Evolutionary conservation across 1,284 basidiomycete genomes (phyloP), one percentile per base, ranked within the genome.

Genomic region (Agroathelia rolfsii): DNA sequence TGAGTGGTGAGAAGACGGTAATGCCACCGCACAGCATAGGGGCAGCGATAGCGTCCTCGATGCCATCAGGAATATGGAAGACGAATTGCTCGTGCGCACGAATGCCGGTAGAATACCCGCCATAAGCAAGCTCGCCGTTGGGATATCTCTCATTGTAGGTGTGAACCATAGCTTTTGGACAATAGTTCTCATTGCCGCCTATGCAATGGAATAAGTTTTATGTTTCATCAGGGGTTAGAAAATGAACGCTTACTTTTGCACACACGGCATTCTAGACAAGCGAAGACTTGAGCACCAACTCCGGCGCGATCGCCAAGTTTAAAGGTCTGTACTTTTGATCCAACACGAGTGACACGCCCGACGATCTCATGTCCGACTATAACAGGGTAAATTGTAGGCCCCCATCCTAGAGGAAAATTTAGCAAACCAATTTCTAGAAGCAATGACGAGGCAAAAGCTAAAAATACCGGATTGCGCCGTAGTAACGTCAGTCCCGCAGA

Each of bases 11-110:
- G 58, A 63, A 81, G 24, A 75, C 66, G 6, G 79, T 82, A 14
- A 82, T 52, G 30, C 79, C 79, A 4, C 63, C 78, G 47, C 78
- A 82, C 19, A 76, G 50, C 67, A 72, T 68, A 5, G 66, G 60
- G 1, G 58, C 58, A 9, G 57, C 75, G 38, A 72, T 53, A n/a
- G n/a, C n/a, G n/a, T n/a, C n/a, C 37, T 68, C 66, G 3, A 68
- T 52, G 8, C 47, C 61, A 3, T 79, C 69, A 1, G 81, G 80
- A 32, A 86, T 70, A 10, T 69, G 65, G 56, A 83, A 81, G 26
- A 79, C 76, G 48, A 77, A 84, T 40, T 64, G 68, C 46, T 80
- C 64, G 43, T 80, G 69, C 0, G 71, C 76, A 30, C 78, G 70
- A 41, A 80, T 70, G 41, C 66, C 69, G 20, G 72, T 76, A 4